Evolutionary conservation across 148 eudicot genomes (phyloP), one percentile per base, ranked within the genome.

Genomic region (Chenopodium formosanum): DNA sequence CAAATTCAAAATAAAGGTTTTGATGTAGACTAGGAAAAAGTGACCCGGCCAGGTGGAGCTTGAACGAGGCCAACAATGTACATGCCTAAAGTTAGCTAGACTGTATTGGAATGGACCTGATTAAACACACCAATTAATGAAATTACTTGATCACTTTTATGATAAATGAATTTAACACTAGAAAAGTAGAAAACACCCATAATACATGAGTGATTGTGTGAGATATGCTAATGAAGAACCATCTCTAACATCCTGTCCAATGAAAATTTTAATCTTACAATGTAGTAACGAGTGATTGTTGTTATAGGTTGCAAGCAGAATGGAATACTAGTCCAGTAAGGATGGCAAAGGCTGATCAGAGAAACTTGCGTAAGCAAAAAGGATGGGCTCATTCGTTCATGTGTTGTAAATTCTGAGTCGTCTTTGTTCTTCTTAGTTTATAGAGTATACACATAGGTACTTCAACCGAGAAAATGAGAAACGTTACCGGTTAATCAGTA

Each of bases 251-350:
- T 32, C n/a, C 19, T 67, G 71, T 31, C 4, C 12, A 10, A 40
- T 20, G 6, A 52, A 10, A 29, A 27, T 34, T n/a, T 29, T 63
- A 64, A n/a, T 23, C 80, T n/a, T 40, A 47, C 50, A 23, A 37
- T 65, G 20, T 32, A 25, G 34, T 70, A 31, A 68, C 17, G 34
- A 67, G 46, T 53, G 46, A 66, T 31, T 70, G 67, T 20, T 11
- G 62, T 40, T 69, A 50, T 94, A 96, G 99, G 87, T 85, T 96
- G 58, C 97, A 88, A 78, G 76, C 90, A 3, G 99, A 95, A 73
- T 95, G 97, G 97, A 93, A 90, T 75, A 88, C 90, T 87, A 95
- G 99, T 82, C 99, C 99, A 5, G 94, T 93, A 78, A 89, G 97
- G 87, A 95, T 95, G 99, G 92, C 88, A 16, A 94, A 90, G 88